phyloP scores from a whole-genome alignment of 148 eudicot genomes.

The Dianthus caryophyllus region DNA sequence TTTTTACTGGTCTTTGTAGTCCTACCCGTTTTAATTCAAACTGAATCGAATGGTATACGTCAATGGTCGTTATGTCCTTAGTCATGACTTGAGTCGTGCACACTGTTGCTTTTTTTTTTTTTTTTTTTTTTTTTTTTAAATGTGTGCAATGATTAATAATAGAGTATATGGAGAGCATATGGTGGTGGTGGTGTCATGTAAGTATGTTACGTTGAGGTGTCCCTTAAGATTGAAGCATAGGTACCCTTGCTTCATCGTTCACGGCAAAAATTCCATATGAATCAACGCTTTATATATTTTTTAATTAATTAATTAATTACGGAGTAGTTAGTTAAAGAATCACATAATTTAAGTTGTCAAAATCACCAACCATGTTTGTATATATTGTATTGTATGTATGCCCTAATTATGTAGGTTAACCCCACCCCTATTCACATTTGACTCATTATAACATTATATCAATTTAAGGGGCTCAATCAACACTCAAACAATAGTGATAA shows the following conservation, averaged over 20 bases:
- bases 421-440: not conserved
- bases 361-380: not conserved
- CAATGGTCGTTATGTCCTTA: too few species aligned
- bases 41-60: too few species aligned
- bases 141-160: not conserved
- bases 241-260: slow-evolving; percentile 13
- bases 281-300: not conserved
- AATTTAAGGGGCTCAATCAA: not conserved
- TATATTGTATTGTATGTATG: not conserved
- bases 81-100: too few species aligned
- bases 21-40: too few species aligned
- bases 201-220: too few species aligned
- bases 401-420: slow-evolving; percentile 18
- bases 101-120: not conserved
- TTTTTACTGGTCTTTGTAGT: too few species aligned
- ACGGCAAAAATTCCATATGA: slow-evolving; percentile 18
- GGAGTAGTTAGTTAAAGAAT: too few species aligned
- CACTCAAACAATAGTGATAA: too few species aligned
- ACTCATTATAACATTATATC: not conserved
- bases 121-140: not conserved
- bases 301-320: too few species aligned
- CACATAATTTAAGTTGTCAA: too few species aligned
- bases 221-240: slow-evolving; percentile 11
- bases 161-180: not conserved
- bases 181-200: not conserved